Evolutionary conservation across 108 stramenopile genomes (phyloP).

Genomic region (Cyclotella choctawhatcheeana): DNA sequence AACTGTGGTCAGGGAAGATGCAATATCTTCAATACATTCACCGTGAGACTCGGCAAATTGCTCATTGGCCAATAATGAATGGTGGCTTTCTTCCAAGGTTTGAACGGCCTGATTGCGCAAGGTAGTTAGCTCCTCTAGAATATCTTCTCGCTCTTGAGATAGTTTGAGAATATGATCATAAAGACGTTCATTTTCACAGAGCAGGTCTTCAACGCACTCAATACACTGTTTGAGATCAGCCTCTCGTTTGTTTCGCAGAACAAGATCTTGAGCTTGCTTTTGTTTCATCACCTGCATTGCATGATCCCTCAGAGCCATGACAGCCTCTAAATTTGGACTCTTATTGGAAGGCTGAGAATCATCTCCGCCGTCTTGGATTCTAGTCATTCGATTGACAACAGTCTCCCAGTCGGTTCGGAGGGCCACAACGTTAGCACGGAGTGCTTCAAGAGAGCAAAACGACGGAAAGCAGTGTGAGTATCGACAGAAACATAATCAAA

Average conservation of each 20-base stretch:
- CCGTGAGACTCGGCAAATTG: slow-evolving; percentile 19
- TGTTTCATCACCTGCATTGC: slow-evolving; percentile 9
- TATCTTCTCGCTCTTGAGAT: slow-evolving; percentile 38
- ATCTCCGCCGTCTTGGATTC: slow-evolving; percentile 7
- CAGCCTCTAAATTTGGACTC: neutral
- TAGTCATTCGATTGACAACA: slow-evolving; percentile 15
- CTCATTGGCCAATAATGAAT: slow-evolving; percentile 19
- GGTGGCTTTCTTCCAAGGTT: slow-evolving; percentile 4
- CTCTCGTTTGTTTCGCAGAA: slow-evolving; percentile 17
- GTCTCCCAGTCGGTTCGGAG: slow-evolving; percentile 19
- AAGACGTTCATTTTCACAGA: slow-evolving; percentile 43
- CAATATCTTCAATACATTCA: slow-evolving; percentile 20
- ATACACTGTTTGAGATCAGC: slow-evolving; percentile 14
- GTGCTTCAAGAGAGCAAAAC: too few relatives aligned
- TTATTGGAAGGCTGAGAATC: slow-evolving; percentile 7
- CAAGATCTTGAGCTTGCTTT: neutral
- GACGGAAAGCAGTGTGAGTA: too few relatives aligned
- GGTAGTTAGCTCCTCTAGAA: slow-evolving; percentile 21
- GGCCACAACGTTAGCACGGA: slow-evolving; percentile 14
- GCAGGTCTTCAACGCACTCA: slow-evolving; percentile 35
- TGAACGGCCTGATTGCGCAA: slow-evolving; percentile 11
- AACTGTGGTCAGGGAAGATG: slow-evolving; percentile 4
- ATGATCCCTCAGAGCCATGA: neutral
- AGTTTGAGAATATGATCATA: slow-evolving; percentile 20
- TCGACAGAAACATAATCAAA: too few relatives aligned